These are phyloP conservation scores for Penicillium malachiteum DNA, from an alignment of 495 filamentous ascomycete species.

Conservation along the genomic window DNA sequence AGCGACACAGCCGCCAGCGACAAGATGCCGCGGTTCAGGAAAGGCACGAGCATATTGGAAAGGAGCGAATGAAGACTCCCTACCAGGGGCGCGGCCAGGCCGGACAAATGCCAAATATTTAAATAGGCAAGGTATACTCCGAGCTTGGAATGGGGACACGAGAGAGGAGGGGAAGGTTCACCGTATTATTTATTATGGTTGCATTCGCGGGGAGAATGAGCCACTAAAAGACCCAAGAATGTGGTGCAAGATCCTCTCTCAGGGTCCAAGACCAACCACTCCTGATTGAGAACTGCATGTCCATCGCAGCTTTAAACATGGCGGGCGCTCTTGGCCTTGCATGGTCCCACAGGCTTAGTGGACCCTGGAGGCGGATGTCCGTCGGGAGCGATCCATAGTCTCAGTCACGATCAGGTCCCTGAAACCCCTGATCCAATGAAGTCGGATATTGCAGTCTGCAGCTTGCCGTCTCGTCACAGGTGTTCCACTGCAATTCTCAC, in stretches of 20 bases:
- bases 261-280: background rate
- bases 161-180: constrained; percentile 1
- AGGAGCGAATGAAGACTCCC: constrained; percentile 2
- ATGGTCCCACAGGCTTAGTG: constrained; percentile 14
- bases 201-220: constrained; percentile 23
- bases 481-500: background rate
- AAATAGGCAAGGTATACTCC: constrained; percentile 8
- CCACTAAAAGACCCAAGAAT: constrained; percentile 9
- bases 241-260: constrained; percentile 6
- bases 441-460: background rate
- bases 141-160: constrained; percentile 6
- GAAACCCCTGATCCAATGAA: background rate
- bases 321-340: constrained; percentile 12
- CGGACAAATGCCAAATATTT: constrained; percentile 11
- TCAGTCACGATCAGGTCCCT: background rate
- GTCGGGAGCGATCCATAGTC: constrained; percentile 10
- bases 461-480: background rate
- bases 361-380: constrained; percentile 13
- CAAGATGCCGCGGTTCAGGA: constrained; percentile 31
- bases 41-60: constrained; percentile 28
- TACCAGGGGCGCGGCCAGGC: too few species aligned
- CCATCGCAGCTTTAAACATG: background rate
- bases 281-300: background rate
- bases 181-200: constrained; percentile 26
- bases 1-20: constrained; percentile 44